Conservation (phyloP, 352 stramenopile species). For the Peronospora farinosa region DNA sequence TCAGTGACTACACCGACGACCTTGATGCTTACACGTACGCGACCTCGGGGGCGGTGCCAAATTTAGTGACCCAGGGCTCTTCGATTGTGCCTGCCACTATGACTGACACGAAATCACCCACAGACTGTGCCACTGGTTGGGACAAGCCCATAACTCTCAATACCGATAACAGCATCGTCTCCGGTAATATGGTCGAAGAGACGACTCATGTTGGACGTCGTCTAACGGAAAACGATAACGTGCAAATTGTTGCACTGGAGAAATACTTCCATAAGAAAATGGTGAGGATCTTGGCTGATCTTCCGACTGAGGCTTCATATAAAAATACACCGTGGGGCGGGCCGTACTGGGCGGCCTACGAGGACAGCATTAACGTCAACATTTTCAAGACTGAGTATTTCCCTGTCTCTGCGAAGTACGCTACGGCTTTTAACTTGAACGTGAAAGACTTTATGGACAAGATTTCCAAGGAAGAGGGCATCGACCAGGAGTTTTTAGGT, state of each 20-base stretch:
- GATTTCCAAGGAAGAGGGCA: constrained; percentile 32
- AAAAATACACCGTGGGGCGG: constrained; percentile 35
- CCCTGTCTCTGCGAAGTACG: constrained; percentile 44
- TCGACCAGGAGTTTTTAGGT: constrained; percentile 9
- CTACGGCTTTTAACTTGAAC: constrained; percentile 35
- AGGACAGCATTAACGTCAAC: not conserved
- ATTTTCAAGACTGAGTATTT: constrained; percentile 26
- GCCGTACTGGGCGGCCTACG: constrained; percentile 3
- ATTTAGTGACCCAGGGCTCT: too few relatives aligned
- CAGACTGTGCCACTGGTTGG: not conserved
- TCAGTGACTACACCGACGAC: too few relatives aligned
- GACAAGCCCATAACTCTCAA: not conserved
- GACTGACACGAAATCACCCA: not conserved
- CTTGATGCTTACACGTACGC: too few relatives aligned
- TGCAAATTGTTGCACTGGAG: not conserved
- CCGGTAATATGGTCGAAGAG: not conserved
- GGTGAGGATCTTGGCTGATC: constrained; percentile 1
- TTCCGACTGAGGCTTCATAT: constrained; percentile 11
- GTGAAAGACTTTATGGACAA: constrained; percentile 32
- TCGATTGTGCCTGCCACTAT: too few relatives aligned
- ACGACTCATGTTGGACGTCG: not conserved
- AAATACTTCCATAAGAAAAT: constrained; percentile 10
- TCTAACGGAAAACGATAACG: not conserved
- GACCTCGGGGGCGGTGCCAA: not conserved
- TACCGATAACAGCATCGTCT: not conserved